A percentile compares a stretch with the other conserved stretches of the same genome.
These are phyloP conservation scores for Solanum bulbocastanum DNA, from an alignment of 257 asterid species.

Conservation along the genomic window DNA sequence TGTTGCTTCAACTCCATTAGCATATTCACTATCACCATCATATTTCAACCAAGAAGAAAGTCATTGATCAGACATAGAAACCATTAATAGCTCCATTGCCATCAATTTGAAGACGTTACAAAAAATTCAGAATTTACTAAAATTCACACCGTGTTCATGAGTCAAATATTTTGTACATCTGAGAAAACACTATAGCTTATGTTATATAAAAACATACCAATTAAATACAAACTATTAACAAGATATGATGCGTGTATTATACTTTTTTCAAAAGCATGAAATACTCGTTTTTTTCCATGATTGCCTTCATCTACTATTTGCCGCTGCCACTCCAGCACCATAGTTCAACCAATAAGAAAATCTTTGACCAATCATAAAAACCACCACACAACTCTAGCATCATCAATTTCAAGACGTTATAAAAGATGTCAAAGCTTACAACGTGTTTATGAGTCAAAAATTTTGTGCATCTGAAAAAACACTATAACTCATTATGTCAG, in stretches of 20 bases:
- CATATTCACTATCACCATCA: not conserved
- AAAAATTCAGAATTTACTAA: rapidly evolving
- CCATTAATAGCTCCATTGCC: not conserved
- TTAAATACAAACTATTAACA: not conserved
- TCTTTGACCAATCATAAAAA: not conserved
- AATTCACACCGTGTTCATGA: not conserved
- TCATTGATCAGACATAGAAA: not conserved
- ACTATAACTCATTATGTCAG: not conserved
- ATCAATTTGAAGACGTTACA: not conserved
- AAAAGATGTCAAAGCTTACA: rapidly evolving
- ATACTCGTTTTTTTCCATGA: rapidly evolving
- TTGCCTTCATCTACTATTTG: not conserved
- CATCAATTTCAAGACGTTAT: not conserved
- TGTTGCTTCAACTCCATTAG: not conserved
- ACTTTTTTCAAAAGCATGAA: not conserved
- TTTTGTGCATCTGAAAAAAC: rapidly evolving
- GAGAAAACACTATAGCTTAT: not conserved
- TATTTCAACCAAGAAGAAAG: not conserved
- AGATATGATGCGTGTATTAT: not conserved
- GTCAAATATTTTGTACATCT: rapidly evolving
- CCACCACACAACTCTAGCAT: rapidly evolving
- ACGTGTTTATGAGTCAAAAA: not conserved
- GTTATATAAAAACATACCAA: not conserved
- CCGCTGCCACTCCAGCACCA: not conserved
- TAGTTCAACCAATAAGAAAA: not conserved